Evolutionary conservation across 2,329 filamentous ascomycete genomes (phyloP).

Genomic region (Colletotrichum sp.): DNA sequence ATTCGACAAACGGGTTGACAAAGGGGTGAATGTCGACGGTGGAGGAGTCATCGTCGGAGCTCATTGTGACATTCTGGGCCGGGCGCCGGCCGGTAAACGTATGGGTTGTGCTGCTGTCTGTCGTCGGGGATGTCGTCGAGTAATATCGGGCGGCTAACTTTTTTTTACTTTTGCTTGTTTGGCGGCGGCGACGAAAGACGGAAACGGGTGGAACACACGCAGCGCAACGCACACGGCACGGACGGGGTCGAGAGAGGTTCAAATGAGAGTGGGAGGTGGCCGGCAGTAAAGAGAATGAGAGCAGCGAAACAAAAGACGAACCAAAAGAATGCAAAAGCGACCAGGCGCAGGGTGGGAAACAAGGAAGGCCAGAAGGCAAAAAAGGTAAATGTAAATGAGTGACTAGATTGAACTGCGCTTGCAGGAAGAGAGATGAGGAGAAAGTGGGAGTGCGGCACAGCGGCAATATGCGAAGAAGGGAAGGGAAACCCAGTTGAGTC

Average conservation of each 20-base stretch:
- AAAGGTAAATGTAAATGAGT: conserved; percentile 6
- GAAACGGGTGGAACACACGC: neutral
- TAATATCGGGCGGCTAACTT: neutral
- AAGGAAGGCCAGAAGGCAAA: neutral
- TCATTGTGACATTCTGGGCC: conserved; percentile 18
- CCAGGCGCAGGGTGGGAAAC: conserved; percentile 6
- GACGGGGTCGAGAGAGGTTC: neutral
- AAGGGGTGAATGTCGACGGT: conserved; percentile 27
- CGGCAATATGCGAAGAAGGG: neutral
- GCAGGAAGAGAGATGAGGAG: conserved; percentile 12
- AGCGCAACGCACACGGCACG: neutral
- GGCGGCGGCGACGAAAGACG: neutral
- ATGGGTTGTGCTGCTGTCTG: neutral
- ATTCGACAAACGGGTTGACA: conserved; percentile 31
- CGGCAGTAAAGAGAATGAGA: neutral
- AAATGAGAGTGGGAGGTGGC: neutral
- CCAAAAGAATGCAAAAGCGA: conserved; percentile 12
- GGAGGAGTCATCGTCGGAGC: conserved; percentile 23
- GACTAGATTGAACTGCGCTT: conserved; percentile 1
- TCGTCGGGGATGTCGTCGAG: neutral
- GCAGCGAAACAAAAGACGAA: conserved; percentile 15
- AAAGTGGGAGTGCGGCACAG: conserved; percentile 11
- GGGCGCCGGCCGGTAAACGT: neutral
- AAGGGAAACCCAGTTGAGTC: neutral
- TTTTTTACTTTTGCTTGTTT: neutral